Evolutionary conservation across 176 grass and related monocot species (phyloP).

Genomic region (barley (Hordeum vulgare)): MorexV3_pseudomolecules_assembly NC_058524.1:17011164-17011663

Average conservation of each 20-base stretch:
- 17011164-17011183: constrained; percentile 30
- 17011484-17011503: constrained; percentile 28
- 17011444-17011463: constrained; percentile 5
- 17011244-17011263: not conserved
- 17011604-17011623: no score
- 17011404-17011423: constrained; percentile 21
- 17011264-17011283: not conserved
- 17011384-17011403: constrained; percentile 22
- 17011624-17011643: not conserved
- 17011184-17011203: not conserved
- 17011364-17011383: not conserved
- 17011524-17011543: constrained; percentile 24
- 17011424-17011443: constrained; percentile 10
- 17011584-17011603: not conserved
- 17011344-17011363: not conserved
- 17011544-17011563: not conserved
- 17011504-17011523: constrained; percentile 16
- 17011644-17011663: not conserved
- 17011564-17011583: not conserved
- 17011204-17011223: constrained; percentile 20
- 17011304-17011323: not conserved
- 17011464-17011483: constrained; percentile 20
- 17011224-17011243: constrained; percentile 25
- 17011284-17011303: not conserved
- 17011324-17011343: not conserved